Conservation (phyloP, 2,329 filamentous ascomycete genomes). For the Pestalotiopsis sp. region DNA sequence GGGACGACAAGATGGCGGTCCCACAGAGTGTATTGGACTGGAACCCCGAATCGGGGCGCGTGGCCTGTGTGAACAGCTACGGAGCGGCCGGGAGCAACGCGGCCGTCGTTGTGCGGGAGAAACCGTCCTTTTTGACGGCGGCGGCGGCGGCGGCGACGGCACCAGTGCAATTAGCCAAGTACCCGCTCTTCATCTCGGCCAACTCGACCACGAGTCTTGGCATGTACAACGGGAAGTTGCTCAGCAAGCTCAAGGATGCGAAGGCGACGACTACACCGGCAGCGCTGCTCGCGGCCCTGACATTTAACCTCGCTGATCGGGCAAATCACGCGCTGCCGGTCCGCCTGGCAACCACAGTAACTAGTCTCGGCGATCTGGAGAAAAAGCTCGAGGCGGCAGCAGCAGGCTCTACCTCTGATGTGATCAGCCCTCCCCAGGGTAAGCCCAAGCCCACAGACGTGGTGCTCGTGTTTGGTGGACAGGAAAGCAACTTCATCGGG, state of each 20-base stretch:
- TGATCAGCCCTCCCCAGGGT: background rate
- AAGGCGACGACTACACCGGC: background rate
- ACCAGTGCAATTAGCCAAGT: background rate
- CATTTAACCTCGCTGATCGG: constrained; percentile 9
- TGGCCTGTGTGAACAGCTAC: constrained; percentile 19
- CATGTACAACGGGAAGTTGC: constrained; percentile 3
- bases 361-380: background rate
- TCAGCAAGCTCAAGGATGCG: background rate
- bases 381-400: background rate
- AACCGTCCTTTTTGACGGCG: background rate
- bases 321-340: constrained; percentile 4
- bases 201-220: background rate
- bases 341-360: constrained; percentile 1
- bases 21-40: background rate
- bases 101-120: constrained; percentile 15
- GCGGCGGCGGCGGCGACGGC: background rate
- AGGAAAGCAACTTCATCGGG: background rate
- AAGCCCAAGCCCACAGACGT: background rate
- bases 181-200: constrained; percentile 6
- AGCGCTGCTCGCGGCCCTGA: background rate
- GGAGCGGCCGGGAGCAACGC: constrained; percentile 23
- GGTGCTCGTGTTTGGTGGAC: constrained; percentile 2
- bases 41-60: background rate
- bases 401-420: background rate
- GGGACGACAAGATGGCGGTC: constrained; percentile 1